phyloP scores from a whole-genome alignment of 208 protist species.

The Phytomonas sp. region DNA sequence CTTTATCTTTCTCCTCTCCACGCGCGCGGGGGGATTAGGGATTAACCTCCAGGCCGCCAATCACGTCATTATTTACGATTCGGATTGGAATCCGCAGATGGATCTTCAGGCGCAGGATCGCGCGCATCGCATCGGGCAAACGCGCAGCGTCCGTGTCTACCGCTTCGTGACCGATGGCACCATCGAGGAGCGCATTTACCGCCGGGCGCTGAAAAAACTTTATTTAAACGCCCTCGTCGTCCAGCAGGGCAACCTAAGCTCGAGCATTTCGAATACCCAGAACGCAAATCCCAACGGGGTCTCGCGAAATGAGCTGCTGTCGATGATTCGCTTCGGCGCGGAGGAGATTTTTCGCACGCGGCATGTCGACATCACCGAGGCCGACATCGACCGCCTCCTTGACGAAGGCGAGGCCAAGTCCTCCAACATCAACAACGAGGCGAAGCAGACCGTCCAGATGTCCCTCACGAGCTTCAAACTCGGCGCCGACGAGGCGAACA shows the following conservation, averaged over 20 bases:
- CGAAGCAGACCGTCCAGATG: slow-evolving; percentile 79
- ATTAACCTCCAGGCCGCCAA: slow-evolving; percentile 98
- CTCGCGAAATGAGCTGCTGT: slow-evolving; percentile 92
- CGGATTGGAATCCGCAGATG: slow-evolving; percentile 98
- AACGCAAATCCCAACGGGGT: slow-evolving; percentile 24
- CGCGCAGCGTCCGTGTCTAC: slow-evolving; percentile 94
- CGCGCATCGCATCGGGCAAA: slow-evolving; percentile 98
- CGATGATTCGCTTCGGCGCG: slow-evolving; percentile 97
- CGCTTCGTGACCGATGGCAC: slow-evolving; percentile 96
- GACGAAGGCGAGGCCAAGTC: slow-evolving; percentile 82
- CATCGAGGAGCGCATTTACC: slow-evolving; percentile 97
- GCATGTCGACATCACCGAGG: slow-evolving; percentile 90
- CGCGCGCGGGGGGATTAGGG: slow-evolving; percentile 96
- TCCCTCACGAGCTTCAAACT: slow-evolving; percentile 92
- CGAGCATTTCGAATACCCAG: slow-evolving; percentile 10
- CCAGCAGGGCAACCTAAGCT: slow-evolving; percentile 92
- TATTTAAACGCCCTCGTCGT: slow-evolving; percentile 97
- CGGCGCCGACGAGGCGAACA: slow-evolving; percentile 85
- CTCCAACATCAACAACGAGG: slow-evolving; percentile 68
- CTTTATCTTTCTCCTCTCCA: slow-evolving; percentile 97
- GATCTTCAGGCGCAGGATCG: slow-evolving; percentile 98
- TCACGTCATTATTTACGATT: slow-evolving; percentile 98
- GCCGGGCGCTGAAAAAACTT: slow-evolving; percentile 96
- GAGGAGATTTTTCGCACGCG: slow-evolving; percentile 94
- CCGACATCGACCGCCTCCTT: slow-evolving; percentile 97